Base-by-base conservation (phyloP, 2,329 filamentous ascomycete species). In the Aspergillus awamori region DNA sequence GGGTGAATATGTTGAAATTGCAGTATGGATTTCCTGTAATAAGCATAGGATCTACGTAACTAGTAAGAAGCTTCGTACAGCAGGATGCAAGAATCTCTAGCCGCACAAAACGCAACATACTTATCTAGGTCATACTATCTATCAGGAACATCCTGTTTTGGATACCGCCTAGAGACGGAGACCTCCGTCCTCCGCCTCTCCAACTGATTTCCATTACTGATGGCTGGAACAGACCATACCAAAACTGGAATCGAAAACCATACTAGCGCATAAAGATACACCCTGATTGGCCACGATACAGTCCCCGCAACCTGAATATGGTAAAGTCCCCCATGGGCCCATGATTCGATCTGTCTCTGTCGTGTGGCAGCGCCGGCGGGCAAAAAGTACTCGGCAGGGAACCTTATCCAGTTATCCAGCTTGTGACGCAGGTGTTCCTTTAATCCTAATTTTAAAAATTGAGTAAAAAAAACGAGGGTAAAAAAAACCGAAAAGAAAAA, bases 381-480 rank as follows among this genome's bases (percentile, higher is more conserved):
- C 49, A 53, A 24, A 24, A 53, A 36, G 51, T 20, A 53, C 51
- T 53, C 20, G 33, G 30, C 51, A 53, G 17, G n/a, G 47, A 51
- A 51, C 47, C 26, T 28, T 48, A 47, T 51, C 49, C 38, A 28
- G 57, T 48, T 51, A 30, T 41, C 43, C 26, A 48, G 30, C 30
- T 30, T 55, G 26, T 58, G 53, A 22, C 39, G 53, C 53, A 56
- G 53, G 11, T 45, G 24, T 22, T 56, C n/a, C 24, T 33, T 33
- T 55, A 45, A 43, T 33, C 33, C 33, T 6, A 36, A 36, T 36
- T 26, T 36, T 36, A 36, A 36, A 36, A 36, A 36, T 36, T 36
- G 33, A 36, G 33, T 36, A 36, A 58, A 30, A 49, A 49, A 52
- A 58, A 45, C 22, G 10, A 28, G 47, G 47, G 38, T 20, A 24